phyloP scores from a whole-genome alignment of 257 asterid genomes.

The Rauvolfia tetraphylla region DNA sequence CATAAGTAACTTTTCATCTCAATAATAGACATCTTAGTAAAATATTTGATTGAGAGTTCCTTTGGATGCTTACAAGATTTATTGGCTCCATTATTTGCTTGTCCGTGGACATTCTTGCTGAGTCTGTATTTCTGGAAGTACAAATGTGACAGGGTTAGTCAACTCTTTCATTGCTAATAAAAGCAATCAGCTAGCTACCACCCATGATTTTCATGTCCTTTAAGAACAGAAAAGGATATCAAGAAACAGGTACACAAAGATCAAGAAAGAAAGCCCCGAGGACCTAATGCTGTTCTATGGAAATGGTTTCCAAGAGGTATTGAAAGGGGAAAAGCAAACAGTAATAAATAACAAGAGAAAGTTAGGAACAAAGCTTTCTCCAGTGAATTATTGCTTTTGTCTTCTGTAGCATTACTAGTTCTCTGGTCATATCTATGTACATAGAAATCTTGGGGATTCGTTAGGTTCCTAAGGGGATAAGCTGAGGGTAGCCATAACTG shows the following conservation, averaged over 20 bases:
- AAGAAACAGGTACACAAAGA: neutral
- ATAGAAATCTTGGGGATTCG: neutral
- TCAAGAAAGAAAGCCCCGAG: neutral
- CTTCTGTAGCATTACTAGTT: neutral
- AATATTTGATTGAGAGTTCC: conserved; percentile 12
- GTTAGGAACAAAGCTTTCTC: neutral
- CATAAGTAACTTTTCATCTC: conserved; percentile 20
- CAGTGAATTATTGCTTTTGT: neutral
- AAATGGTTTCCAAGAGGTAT: neutral
- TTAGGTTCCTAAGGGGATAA: neutral
- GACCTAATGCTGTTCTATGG: neutral
- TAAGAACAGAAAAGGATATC: neutral
- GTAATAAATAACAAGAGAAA: neutral
- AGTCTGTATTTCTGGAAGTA: conserved; percentile 79
- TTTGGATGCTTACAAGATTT: conserved; percentile 58
- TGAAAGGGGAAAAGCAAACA: neutral
- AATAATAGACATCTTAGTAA: conserved; percentile 3
- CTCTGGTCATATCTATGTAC: neutral
- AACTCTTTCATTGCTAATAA: neutral
- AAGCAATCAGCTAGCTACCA: neutral
- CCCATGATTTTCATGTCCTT: neutral
- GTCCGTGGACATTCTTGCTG: conserved; percentile 79
- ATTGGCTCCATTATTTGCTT: conserved; percentile 56
- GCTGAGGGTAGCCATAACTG: neutral
- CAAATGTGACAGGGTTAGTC: conserved; percentile 20